phyloP scores from a whole-genome alignment of 2,329 filamentous ascomycete genomes.

The Dendryphion nanum region DNA sequence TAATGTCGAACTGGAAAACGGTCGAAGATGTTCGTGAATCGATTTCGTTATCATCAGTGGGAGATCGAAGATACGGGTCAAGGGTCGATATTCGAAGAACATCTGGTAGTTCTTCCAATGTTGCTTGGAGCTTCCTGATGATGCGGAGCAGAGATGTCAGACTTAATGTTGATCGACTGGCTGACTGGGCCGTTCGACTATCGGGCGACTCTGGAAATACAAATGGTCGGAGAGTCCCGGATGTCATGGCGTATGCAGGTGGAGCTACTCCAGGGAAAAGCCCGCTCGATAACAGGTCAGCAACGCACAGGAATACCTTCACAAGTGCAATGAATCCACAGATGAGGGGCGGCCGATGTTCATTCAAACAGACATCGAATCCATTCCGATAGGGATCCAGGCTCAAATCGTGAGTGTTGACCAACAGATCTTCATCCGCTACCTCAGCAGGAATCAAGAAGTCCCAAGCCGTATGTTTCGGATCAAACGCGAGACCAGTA shows the following conservation, averaged over 20 bases:
- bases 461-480: constrained; percentile 13
- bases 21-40: background rate
- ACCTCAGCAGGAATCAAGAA: constrained; percentile 9
- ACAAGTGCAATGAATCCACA: constrained; percentile 11
- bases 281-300: constrained; percentile 13
- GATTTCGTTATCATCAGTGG: background rate
- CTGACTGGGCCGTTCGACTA: background rate
- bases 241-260: constrained; percentile 14
- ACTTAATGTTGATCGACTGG: constrained; percentile 7
- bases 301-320: constrained; percentile 15
- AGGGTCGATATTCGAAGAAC: constrained; percentile 9
- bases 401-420: background rate
- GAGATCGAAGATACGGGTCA: constrained; percentile 6
- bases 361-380: no score
- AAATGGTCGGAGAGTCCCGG: constrained; percentile 5
- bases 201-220: constrained; percentile 3
- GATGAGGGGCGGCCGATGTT: constrained; percentile 7
- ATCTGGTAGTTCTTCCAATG: constrained; percentile 10
- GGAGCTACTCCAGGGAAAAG: constrained; percentile 12
- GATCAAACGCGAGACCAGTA: constrained; percentile 16
- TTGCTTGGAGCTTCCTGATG: constrained; percentile 10
- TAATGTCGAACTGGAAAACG: constrained; percentile 12
- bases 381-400: background rate
- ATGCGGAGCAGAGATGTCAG: constrained; percentile 12
- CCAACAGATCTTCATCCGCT: constrained; percentile 8